Evolutionary conservation across 495 filamentous ascomycete species (phyloP).

Genomic region (Aspergillus baeticus): DNA sequence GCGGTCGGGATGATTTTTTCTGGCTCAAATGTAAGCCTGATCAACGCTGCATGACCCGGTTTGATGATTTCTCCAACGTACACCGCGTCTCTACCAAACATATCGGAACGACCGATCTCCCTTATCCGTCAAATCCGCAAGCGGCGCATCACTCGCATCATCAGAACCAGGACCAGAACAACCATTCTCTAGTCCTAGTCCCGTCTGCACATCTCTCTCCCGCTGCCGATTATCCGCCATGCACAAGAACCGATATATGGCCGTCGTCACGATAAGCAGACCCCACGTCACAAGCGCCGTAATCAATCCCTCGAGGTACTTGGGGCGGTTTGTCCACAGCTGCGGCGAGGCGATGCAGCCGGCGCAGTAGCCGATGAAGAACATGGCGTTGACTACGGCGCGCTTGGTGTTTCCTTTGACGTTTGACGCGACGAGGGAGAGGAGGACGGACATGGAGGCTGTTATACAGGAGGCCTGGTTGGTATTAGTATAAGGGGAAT

Average conservation of each 20-base stretch:
- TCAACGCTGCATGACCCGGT: too few relatives aligned
- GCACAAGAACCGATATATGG: constrained; percentile 26
- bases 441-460: constrained; percentile 51
- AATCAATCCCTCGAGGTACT: constrained; percentile 27
- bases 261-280: constrained; percentile 21
- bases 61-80: too few relatives aligned
- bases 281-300: constrained; percentile 32
- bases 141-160: too few relatives aligned
- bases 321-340: constrained; percentile 29
- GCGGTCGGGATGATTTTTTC: too few relatives aligned
- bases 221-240: constrained; percentile 20
- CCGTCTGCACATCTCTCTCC: too few relatives aligned
- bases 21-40: too few relatives aligned
- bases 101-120: too few relatives aligned
- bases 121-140: too few relatives aligned
- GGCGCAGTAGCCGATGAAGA: constrained; percentile 38
- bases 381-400: constrained; percentile 39
- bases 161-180: too few relatives aligned
- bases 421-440: constrained; percentile 54
- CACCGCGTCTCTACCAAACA: too few relatives aligned
- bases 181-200: too few relatives aligned
- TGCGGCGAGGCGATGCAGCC: constrained; percentile 33
- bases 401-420: constrained; percentile 66
- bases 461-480: constrained; percentile 31
- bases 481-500: too few relatives aligned